Evolutionary conservation across 352 stramenopile species (phyloP), one percentile per base, ranked within the genome.

Genomic region (Globisporangium echinulatum): DNA sequence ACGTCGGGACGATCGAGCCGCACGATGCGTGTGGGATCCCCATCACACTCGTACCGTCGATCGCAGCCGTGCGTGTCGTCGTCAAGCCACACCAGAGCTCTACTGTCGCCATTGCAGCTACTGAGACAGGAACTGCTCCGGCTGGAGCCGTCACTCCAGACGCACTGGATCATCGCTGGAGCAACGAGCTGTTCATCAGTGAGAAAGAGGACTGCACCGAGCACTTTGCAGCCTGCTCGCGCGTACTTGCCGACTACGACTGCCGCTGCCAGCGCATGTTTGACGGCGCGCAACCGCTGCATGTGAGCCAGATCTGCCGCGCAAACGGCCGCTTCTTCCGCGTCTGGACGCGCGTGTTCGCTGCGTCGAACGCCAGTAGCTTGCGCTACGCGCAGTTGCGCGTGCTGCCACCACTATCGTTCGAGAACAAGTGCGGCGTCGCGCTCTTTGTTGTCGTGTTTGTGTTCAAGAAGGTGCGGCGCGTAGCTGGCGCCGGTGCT

Each of bases 201-300:
- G 76, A 88, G 9, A 85, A 79, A 44, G 77, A 89, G 57, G 73
- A 79, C 11, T 77, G 58, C n/a, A 71, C 63, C 2, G 69, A 90
- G n/a, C 73, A 74, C 37, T 74, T 85, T 17, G 82, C 82, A 0
- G 75, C 79, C 2, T 91, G 80, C 49, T 88, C 79, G 7, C 69
- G 89, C 1, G 67, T 88, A 38, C 64, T 90, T 0, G 78, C 85
- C 33, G 82, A 92, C 49, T 90, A 85, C 19, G 74, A 82, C 15
- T 94, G 85, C 59, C 71, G 72, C 37, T 94, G 85, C 52, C 79
- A 88, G 59, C 80, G 82, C 39, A 90, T 90, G 77, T 82, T 92
- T 54, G 81, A 90, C 37, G 79, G 79, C 49, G 85, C 82, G 3
- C 67, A 88, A 38, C 80, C 80, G 52, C 70, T 92, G 25, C 80